Evolutionary conservation across 2,329 filamentous ascomycete species (phyloP), one percentile per base, ranked within the genome.

Genomic region (Aspergillus melleus): DNA sequence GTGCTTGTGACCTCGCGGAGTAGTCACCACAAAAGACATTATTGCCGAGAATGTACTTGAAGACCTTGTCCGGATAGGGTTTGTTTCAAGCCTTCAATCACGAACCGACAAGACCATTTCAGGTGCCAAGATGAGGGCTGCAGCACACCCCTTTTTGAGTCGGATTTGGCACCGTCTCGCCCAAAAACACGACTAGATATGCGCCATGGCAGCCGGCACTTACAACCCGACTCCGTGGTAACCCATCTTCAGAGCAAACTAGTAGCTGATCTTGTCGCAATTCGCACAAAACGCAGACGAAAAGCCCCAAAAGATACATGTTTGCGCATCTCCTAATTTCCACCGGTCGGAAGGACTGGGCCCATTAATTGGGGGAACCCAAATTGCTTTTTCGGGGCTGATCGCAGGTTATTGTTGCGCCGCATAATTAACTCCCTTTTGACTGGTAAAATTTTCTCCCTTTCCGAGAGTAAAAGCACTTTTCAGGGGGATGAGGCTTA

Each of bases 151-250:
- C 44, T 24, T 47, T 11, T 47, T 16, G 44, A 6, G 20, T 47
- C 44, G 44, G 42, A 36, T 46, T 46, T 20, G 42, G 32, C 32
- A 36, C 4, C 32, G 8, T 12, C 16, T 46, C 19, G 42, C 16
- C 42, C 16, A 16, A 46, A 46, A 36, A 12, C 32, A 14, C 30
- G 30, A 32, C 19, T 46, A 46, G 42, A n/a, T 19, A 46, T 47
- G 20, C 26, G n/a, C 36, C 39, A 26, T 55, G 24, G 26, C 39
- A 24, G 20, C 8, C 24, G 42, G 39, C 32, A 53, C 19, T 52
- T 32, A 24, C 22, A 46, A 49, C 60, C 64, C 64, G 53, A 26
- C 54, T 60, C 53, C 55, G 19, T 65, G 64, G 64, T 61, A 61
- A 57, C 20, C 54, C 57, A 62, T 60, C 56, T 49, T 57, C 54